Base-by-base conservation (phyloP, 2,329 filamentous ascomycete species). In the Fusarium verrucosum region DNA sequence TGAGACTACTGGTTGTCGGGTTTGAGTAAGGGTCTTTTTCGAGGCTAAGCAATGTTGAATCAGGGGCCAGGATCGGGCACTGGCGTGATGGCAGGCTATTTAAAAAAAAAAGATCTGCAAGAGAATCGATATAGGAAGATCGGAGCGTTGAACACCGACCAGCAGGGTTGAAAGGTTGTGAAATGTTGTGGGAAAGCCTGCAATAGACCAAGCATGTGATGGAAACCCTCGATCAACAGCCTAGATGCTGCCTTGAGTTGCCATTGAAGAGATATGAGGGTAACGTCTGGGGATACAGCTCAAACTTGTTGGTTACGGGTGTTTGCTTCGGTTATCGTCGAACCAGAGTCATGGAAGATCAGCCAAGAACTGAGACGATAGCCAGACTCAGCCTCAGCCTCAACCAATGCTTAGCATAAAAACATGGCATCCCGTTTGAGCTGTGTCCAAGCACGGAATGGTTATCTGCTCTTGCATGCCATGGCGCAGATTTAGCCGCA, bases 401-500 rank as follows among this genome's bases (percentile, higher is more conserved):
- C 38, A 41, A 23, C 25, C 19, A 28, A n/a, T 43, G 42, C 30
- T 42, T 28, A 38, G 25, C 16, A 36, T 38, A 36, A n/a, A 14
- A 16, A 23, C 30, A 33, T 49, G 35, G 9, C 26, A 38, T 54
- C 25, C 23, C n/a, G 40, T 44, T 38, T 33, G 9, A 43, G 42
- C 54, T 13, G 33, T 47, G n/a, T 40, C 35, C 51, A 43, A 47
- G 33, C 49, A 19, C 47, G 44, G 50, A 67, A 69, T 69, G 59
- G 47, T 35, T 43, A 40, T 33, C 41, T 55, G 41, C 54, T 58
- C 40, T 58, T 52, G 46, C 56, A 61, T 69, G 52, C 53, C 52
- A 63, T 44, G 44, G 46, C 50, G 37, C 61, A 58, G 66, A 71
- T 70, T 67, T 70, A 71, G 62, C 68, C 66, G 66, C 42, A 47